Evolutionary conservation across 352 stramenopile genomes (phyloP).

Genomic region (Globisporangium radiosum): DNA sequence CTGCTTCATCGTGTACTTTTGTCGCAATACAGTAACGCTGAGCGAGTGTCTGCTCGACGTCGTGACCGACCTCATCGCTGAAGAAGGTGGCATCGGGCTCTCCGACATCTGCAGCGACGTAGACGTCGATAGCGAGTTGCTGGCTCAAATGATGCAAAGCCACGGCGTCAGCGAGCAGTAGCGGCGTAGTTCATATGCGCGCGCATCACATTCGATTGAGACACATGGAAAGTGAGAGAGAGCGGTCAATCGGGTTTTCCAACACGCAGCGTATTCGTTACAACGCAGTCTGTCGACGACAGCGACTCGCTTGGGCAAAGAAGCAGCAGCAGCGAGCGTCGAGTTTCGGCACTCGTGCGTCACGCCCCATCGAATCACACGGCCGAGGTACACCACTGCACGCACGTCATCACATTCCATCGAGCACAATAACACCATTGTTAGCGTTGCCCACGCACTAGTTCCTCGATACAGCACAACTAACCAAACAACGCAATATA

Average conservation of each 20-base stretch:
- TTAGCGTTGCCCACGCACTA: no score
- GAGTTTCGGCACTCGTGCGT: background rate
- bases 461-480: background rate
- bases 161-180: slow-evolving; percentile 6
- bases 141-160: slow-evolving; percentile 8
- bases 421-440: background rate
- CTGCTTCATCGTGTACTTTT: background rate
- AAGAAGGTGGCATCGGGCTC: slow-evolving; percentile 14
- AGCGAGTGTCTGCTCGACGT: slow-evolving; percentile 16
- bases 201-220: no score
- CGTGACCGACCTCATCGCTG: slow-evolving; percentile 15
- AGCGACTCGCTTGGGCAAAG: background rate
- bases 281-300: slow-evolving; percentile 7
- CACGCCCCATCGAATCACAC: slow-evolving; percentile 2
- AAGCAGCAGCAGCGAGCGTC: slow-evolving; percentile 1
- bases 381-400: slow-evolving; percentile 17
- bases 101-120: slow-evolving; percentile 6
- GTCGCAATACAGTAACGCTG: slow-evolving; percentile 6
- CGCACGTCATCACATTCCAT: background rate
- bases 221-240: background rate
- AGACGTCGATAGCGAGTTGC: slow-evolving; percentile 8
- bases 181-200: no score
- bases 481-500: background rate
- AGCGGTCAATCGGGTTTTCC: slow-evolving; percentile 1
- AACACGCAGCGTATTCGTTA: slow-evolving; percentile 14